Evolutionary conservation across 202 grass and related monocot genomes (phyloP), one percentile per base, ranked within the genome.

Genomic region (Zoysia matrella): DNA sequence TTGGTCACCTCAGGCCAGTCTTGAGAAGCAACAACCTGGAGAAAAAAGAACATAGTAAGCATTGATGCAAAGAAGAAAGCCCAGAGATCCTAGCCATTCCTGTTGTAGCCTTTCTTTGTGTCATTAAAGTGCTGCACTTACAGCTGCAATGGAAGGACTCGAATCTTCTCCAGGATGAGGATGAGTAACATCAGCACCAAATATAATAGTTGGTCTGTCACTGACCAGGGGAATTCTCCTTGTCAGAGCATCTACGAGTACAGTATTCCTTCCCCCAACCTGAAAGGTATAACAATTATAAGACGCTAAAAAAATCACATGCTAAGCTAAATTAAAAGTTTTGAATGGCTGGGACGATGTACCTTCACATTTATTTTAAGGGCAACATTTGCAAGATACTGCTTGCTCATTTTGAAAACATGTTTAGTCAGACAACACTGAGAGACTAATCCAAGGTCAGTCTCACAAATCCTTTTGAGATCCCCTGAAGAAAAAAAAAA

Each of bases 131-230:
- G 22, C 22, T 30, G 22, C 22, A 30, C 89, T 90, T 90, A 99
- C 97, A 87, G 97, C 97, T 77, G 97, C 97, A 92, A 99, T 99
- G n/a, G 97, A 99, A 64, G 97, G 93, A 78, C 97, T 99, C 4
- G 87, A 96, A 87, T 99, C 97, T 87, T 99, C 97, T 55, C 97
- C 97, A 83, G 97, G 97, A 84, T 99, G 97, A 60, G 97, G 97
- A 87, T 99, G 97, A 13, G 97, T 99, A 55, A 99, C 97, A 90
- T 99, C 97, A 80, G 97, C 97, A 81, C 97, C 97, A 92, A 99
- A 99, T 89, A 99, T 99, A 74, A 99, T 99, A 44, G 97, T 99
- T 46, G 97, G 87, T 73, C 82, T 85, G 42, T 99, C 96, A 86
- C 81, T 99, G 39, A 99, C 97, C 65, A 94, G 88, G 49, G 93